Base-by-base conservation (phyloP, 148 eudicot genomes). In the Camellia japonica region DNA sequence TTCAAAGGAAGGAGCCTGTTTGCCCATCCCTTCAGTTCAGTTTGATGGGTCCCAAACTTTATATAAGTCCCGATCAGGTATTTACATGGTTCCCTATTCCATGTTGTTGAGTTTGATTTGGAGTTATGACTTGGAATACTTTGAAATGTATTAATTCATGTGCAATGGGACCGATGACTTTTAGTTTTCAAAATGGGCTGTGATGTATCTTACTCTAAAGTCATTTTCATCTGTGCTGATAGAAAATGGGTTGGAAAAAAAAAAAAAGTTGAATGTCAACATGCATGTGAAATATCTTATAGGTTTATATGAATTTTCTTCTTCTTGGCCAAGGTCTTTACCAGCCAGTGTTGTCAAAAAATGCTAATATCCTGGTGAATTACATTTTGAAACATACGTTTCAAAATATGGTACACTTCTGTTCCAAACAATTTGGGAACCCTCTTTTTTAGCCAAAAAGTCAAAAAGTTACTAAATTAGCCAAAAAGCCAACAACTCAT, bases 31-130 rank as follows among this genome's bases (percentile, higher is more conserved):
- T 96, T 20, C 99, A 93, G 78, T 96, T 96, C 91, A 96, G 99
- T 86, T 90, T 93, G 90, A 96, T 93, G 95, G 98, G 98, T 67
- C 99, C 99, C 73, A 96, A 96, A 83, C 97, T 94, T 41, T 91
- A 92, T 80, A 85, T 96, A 75, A 96, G 99, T 85, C 88, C 92
- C 38, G 97, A 96, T 78, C 99, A 93, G 99, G 99, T 93, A 82
- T 51, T 46, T n/a, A 10, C n/a, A 4, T 62, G 44, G 41, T 79
- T 51, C 58, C 68, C 3, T 74, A 20, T 49, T 43, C 65, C 66
- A 20, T 59, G 54, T 44, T 54, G 3, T 14, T 59, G 44, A 13
- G 1, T 77, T 10, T 6, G 2, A 5, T 74, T 47, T n/a, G 7
- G n/a, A 60, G 65, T 77, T 65, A 65, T 51, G 30, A 23, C 3